Evolutionary conservation across 2,329 filamentous ascomycete genomes (phyloP), one percentile per base, ranked within the genome.

Genomic region (Cadophora sp.): DNA sequence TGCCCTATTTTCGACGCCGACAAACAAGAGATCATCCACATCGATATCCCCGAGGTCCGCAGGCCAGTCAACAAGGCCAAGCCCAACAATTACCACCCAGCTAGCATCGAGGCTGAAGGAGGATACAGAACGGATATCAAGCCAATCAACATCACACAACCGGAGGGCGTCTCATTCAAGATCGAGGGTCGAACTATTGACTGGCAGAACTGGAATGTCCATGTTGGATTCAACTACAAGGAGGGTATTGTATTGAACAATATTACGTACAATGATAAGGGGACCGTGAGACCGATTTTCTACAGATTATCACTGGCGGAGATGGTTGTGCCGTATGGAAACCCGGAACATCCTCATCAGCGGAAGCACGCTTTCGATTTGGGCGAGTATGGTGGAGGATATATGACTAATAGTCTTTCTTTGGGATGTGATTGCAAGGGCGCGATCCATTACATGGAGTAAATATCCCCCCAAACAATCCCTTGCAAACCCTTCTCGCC

Each of bases 181-280:
- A 83, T 97, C 72, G 86, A 90, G 2, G 92, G 92, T 1, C 83
- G 93, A 12, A 87, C 87, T 56, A 85, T 97, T 62, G 88, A 89
- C 72, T 97, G 94, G 94, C 94, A 97, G 79, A 97, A 97, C 77
- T 97, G 93, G 92, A 95, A 88, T 75, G 88, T 97, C 72, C 94
- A 97, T 79, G 88, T 97, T 68, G 94, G 94, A 27, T 97, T 97
- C 86, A 97, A 97, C 84, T 96, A 97, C 82, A 88, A 92, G 29
- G 94, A 97, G 80, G 94, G 94, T 26, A 91, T 97, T 73, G 92
- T 97, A 1, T 84, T 97, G 7, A 96, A 92, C 80, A 93, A 97
- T 81, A 94, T 97, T 77, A 92, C 90, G 3, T 97, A 91, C 81
- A 94, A 93, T 74, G 94, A 97, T 80, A 92, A 93, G 79, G 90